Evolutionary conservation across 805 yeast genomes (phyloP), one percentile per base, ranked within the genome.

Genomic region (Candida piceae): DNA sequence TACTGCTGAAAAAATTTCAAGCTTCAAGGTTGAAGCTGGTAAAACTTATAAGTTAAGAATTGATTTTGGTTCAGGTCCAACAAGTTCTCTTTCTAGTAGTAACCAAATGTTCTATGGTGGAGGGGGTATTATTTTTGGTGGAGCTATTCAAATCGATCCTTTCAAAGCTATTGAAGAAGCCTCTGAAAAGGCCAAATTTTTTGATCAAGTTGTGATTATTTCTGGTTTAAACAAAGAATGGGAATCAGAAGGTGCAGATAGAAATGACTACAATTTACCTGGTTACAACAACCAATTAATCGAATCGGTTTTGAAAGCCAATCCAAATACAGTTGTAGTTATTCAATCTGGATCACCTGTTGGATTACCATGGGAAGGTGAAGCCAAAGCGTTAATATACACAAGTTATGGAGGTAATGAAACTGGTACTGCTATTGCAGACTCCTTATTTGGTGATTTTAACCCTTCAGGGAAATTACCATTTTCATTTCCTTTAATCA

Each of bases 31-130:
- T 38, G 64, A 60, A 34, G 64, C 62, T 40, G 81, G 79, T 3
- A 52, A 58, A 31, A 47, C 50, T 16, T 76, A 77, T 60, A 58
- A 64, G 19, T 40, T 76, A 40, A 63, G 55, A 40, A 65, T 76
- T 31, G 74, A 70, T 47, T 76, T 64, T 46, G 83, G 80, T 15
- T 63, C 76, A n/a, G 62, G 69, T 15, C 57, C 60, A 9, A 74
- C 79, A 16, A 38, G 40, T 26, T 20, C 21, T 11, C 20, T 40
- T 10, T 29, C 29, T 10, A 34, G 26, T 24, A 5, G 30, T n/a
- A 17, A 35, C 15, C 21, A 33, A 23, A 31, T 35, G 29, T 27
- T 38, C 33, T 34, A 32, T 18, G 39, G 34, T 12, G 52, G 49
- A 7, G 52, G 46, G 10, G 55, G 54, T 1, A 27, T 41, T 19